A percentile compares a stretch with the other conserved stretches of the same genome.
Evolutionary conservation across 192 early-diverging fungal species (phyloP).

Genomic region (Mortierella claussenii): DNA sequence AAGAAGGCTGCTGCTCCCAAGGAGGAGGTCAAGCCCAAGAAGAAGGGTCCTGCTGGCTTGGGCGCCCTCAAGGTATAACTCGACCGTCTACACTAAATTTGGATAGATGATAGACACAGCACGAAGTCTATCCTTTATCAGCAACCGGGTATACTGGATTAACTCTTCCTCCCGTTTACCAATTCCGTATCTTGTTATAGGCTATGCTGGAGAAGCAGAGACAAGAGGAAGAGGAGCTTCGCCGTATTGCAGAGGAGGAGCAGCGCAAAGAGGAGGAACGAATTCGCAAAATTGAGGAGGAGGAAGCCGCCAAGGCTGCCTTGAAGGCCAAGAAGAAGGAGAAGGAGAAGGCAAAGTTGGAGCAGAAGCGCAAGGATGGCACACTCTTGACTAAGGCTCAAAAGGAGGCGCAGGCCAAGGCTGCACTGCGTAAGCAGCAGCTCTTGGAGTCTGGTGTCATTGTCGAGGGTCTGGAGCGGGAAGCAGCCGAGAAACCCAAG

Average conservation of each 20-base stretch:
- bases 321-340: conserved; percentile 83
- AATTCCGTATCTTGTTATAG: conserved; percentile 32
- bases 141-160: too few relatives aligned
- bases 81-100: too few relatives aligned
- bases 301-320: conserved; percentile 82
- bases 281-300: conserved; percentile 76
- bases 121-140: too few relatives aligned
- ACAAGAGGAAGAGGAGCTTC: conserved; percentile 84
- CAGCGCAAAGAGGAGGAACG: conserved; percentile 76
- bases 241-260: conserved; percentile 74
- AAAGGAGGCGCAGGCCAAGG: conserved; percentile 81
- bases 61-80: conserved; percentile 64
- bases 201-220: conserved; percentile 78
- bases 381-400: conserved; percentile 95
- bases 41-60: conserved; percentile 66
- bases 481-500: conserved; percentile 68
- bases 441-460: conserved; percentile 84
- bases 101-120: too few relatives aligned
- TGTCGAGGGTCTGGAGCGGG: conserved; percentile 72
- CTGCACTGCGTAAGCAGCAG: conserved; percentile 76
- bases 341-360: conserved; percentile 86
- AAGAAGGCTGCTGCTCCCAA: conserved; percentile 61
- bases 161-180: too few relatives aligned
- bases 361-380: conserved; percentile 91
- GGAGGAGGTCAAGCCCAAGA: conserved; percentile 66